phyloP scores from a whole-genome alignment of 495 filamentous ascomycete species.

The Stereocaulon alpinum region DNA sequence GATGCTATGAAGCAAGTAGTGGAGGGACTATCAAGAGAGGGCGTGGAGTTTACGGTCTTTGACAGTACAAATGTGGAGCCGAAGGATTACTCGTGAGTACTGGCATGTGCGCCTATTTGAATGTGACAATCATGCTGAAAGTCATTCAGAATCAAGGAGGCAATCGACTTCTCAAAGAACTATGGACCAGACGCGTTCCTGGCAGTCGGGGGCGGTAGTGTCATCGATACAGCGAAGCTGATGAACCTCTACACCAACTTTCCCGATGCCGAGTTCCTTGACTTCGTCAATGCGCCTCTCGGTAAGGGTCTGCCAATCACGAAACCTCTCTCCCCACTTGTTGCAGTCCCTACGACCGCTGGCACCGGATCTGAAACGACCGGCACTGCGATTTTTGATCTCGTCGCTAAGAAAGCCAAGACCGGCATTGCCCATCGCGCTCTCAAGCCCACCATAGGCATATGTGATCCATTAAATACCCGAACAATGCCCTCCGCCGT shows the following conservation, averaged over 20 bases:
- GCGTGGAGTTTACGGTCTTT: constrained; percentile 70
- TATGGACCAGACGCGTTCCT: constrained; percentile 79
- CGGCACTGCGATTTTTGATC: constrained; percentile 94
- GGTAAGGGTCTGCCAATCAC: constrained; percentile 79
- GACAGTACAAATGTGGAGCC: constrained; percentile 74
- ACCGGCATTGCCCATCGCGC: constrained; percentile 92
- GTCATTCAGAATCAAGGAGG: constrained; percentile 59
- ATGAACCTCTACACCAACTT: constrained; percentile 93
- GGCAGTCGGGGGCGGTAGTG: constrained; percentile 63
- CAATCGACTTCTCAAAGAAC: constrained; percentile 72
- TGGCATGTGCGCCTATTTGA: neutral
- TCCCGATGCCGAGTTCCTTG: constrained; percentile 82
- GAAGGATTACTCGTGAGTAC: constrained; percentile 74
- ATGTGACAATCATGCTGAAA: neutral
- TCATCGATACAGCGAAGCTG: constrained; percentile 95
- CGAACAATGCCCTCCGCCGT: constrained; percentile 90
- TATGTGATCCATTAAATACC: constrained; percentile 93
- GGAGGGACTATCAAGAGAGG: constrained; percentile 64
- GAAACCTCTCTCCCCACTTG: constrained; percentile 66
- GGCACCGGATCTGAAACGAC: constrained; percentile 95
- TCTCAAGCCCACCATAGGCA: constrained; percentile 89
- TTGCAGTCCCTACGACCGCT: constrained; percentile 91
- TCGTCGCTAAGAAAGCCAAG: constrained; percentile 78
- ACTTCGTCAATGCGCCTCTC: constrained; percentile 94
- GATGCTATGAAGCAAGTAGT: constrained; percentile 77